Conservation (phyloP, 192 early-diverging fungal genomes). For the Spinellus fusiger region DNA sequence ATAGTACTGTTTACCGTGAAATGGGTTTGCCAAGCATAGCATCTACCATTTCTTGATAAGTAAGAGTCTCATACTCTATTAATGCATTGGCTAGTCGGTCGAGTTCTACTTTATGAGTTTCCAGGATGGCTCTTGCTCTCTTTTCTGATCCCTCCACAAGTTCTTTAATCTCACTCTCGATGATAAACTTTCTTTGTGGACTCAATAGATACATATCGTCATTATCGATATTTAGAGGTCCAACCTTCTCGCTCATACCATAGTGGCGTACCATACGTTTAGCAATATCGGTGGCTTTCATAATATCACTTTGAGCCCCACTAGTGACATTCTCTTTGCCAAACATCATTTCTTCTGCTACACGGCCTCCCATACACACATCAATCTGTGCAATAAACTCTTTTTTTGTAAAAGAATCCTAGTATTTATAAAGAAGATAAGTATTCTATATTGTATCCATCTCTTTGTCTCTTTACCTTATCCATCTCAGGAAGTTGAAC, state of each 20-base stretch:
- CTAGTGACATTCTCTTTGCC: slow-evolving; percentile 90
- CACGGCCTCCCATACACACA: slow-evolving; percentile 98
- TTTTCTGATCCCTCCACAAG: slow-evolving; percentile 67
- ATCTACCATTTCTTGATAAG: slow-evolving; percentile 77
- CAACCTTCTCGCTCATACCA: slow-evolving; percentile 95
- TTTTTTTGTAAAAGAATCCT: slow-evolving; percentile 65
- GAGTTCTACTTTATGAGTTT: slow-evolving; percentile 76
- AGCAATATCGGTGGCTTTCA: slow-evolving; percentile 84
- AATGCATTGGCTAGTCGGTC: slow-evolving; percentile 89
- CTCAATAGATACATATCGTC: slow-evolving; percentile 73
- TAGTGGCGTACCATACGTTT: slow-evolving; percentile 85
- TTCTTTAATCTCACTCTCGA: slow-evolving; percentile 81
- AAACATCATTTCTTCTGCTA: slow-evolving; percentile 96
- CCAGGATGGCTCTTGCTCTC: slow-evolving; percentile 69
- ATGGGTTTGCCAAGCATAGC: slow-evolving; percentile 66
- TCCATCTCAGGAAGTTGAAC: slow-evolving; percentile 94
- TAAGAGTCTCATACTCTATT: slow-evolving; percentile 91
- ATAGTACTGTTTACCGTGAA: slow-evolving; percentile 32
- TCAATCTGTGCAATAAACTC: slow-evolving; percentile 88
- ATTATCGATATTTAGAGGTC: slow-evolving; percentile 68
- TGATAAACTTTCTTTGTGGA: slow-evolving; percentile 66
- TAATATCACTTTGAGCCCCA: slow-evolving; percentile 88
- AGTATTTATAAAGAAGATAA: slow-evolving; percentile 2
- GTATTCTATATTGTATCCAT: neutral
- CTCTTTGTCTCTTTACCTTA: slow-evolving; percentile 35